phyloP scores from a whole-genome alignment of 2,329 filamentous ascomycete genomes.

The Aureobasidium sp. region DNA sequence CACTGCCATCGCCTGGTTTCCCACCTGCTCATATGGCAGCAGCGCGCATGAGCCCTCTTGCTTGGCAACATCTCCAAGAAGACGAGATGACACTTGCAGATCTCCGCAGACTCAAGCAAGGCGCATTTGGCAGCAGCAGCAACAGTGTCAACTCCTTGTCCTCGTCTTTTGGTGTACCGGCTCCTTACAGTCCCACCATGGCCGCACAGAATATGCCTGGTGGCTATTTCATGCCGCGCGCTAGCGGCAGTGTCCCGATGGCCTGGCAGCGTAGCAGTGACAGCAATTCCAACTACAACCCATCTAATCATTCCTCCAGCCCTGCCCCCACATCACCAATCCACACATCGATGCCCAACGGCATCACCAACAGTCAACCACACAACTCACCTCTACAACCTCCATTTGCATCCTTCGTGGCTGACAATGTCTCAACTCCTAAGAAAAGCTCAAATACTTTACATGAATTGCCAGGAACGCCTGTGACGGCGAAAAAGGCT shows the following conservation, averaged over 20 bases:
- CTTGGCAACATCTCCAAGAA: conserved; percentile 11
- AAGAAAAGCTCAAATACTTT: background rate
- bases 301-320: conserved; percentile 10
- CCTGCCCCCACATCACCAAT: conserved; percentile 11
- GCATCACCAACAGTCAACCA: background rate
- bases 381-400: background rate
- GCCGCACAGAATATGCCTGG: background rate
- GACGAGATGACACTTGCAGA: conserved; percentile 14
- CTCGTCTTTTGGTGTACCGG: background rate
- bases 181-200: background rate
- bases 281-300: conserved; percentile 14
- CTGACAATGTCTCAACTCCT: background rate
- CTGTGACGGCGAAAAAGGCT: conserved; percentile 2
- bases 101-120: conserved; percentile 7
- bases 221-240: conserved; percentile 9
- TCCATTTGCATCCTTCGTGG: background rate
- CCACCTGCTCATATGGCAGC: conserved; percentile 3
- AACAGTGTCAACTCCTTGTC: conserved; percentile 9
- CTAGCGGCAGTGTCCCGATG: conserved; percentile 17
- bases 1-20: conserved; percentile 6
- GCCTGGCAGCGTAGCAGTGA: conserved; percentile 18
- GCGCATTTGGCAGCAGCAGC: conserved; percentile 10
- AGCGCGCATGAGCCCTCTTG: conserved; percentile 12
- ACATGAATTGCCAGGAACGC: conserved; percentile 13
- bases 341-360: background rate